Evolutionary conservation across 1,284 basidiomycete genomes (phyloP).

Genomic region (Anthracocystis setariae): DNA sequence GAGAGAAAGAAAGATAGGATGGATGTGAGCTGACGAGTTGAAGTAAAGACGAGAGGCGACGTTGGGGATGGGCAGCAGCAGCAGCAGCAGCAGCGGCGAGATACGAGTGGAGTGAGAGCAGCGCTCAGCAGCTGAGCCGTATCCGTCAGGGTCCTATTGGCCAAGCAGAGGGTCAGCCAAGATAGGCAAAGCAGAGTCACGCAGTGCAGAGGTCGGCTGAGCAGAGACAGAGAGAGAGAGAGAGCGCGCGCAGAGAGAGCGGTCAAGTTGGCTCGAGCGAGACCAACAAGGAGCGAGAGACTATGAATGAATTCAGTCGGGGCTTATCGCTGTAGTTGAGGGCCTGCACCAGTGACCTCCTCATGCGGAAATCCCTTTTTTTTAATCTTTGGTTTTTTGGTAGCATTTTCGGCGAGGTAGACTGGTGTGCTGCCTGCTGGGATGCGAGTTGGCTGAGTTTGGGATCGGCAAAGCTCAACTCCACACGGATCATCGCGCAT

Average conservation of each 20-base stretch:
- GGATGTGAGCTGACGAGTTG: slow-evolving; percentile 9
- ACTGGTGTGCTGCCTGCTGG: slow-evolving; percentile 17
- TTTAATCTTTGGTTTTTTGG: background rate
- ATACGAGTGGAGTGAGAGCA: too few species aligned
- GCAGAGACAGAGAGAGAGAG: too few species aligned
- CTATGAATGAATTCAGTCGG: background rate
- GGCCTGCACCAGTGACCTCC: background rate
- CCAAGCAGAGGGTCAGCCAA: background rate
- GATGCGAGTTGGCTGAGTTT: slow-evolving; percentile 21
- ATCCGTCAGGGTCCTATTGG: background rate
- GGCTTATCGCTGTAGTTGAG: background rate
- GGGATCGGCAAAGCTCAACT: slow-evolving; percentile 18
- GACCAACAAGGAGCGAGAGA: slow-evolving; percentile 3
- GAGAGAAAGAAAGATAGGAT: slow-evolving; percentile 10
- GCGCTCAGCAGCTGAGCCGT: too few species aligned
- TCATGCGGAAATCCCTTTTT: slow-evolving; percentile 3
- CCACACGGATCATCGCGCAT: slow-evolving; percentile 44
- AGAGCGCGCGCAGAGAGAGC: background rate
- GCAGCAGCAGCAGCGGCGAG: too few species aligned
- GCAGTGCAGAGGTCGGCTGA: slow-evolving; percentile 20
- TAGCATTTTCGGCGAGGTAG: slow-evolving; percentile 5
- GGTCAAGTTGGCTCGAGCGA: slow-evolving; percentile 12
- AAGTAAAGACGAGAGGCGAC: slow-evolving; percentile 15
- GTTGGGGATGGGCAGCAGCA: background rate
- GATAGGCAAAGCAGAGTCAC: background rate